phyloP scores from a whole-genome alignment of 495 filamentous ascomycete genomes.

The Trichoderma orchidacearum region DNA sequence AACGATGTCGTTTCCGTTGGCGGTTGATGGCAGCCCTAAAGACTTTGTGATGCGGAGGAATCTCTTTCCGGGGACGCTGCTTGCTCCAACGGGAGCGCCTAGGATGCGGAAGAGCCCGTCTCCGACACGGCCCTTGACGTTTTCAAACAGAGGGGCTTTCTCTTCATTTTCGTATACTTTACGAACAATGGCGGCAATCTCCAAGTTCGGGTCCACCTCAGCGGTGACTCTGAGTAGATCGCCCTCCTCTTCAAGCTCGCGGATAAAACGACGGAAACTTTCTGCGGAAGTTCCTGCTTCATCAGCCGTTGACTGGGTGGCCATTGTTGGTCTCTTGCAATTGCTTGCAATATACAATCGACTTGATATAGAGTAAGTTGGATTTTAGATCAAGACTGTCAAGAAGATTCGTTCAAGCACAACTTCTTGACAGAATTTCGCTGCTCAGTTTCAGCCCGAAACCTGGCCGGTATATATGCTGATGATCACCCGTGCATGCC shows the following conservation, averaged over 20 bases:
- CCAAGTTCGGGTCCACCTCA: constrained; percentile 22
- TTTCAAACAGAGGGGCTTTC: constrained; percentile 28
- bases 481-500: too few species aligned
- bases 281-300: too few species aligned
- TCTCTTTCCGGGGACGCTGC: too few species aligned
- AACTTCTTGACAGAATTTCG: too few species aligned
- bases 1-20: constrained; percentile 17
- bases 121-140: constrained; percentile 20
- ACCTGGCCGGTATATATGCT: too few species aligned
- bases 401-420: too few species aligned
- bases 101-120: constrained; percentile 26
- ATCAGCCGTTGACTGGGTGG: too few species aligned
- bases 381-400: too few species aligned
- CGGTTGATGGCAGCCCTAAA: constrained; percentile 16
- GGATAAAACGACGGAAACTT: background rate
- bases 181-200: constrained; percentile 23
- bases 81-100: constrained; percentile 22
- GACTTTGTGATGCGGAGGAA: constrained; percentile 22
- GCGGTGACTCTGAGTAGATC: constrained; percentile 23
- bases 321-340: too few species aligned
- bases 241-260: constrained; percentile 10
- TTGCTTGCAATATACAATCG: too few species aligned
- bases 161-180: constrained; percentile 23
- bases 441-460: too few species aligned
- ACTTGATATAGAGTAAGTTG: too few species aligned